These are phyloP conservation scores for Teratosphaeria nubilosa DNA, from an alignment of 2,329 filamentous ascomycete genomes.

Conservation along the genomic window DNA sequence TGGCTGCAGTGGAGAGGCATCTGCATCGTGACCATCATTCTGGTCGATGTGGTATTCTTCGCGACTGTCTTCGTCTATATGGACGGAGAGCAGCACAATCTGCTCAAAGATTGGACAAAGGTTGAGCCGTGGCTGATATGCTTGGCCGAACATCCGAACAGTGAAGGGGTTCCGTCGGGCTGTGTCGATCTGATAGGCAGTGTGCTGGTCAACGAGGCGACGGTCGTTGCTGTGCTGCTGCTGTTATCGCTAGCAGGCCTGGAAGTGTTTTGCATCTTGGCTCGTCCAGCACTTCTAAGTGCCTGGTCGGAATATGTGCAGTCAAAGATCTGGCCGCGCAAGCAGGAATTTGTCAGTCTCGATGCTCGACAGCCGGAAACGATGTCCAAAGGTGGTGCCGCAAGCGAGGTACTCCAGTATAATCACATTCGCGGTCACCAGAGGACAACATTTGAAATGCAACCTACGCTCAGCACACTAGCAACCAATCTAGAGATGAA, in stretches of 20 bases:
- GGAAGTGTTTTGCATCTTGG: slow-evolving; percentile 73
- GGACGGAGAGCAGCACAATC: slow-evolving; percentile 56
- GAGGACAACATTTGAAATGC: slow-evolving; percentile 25
- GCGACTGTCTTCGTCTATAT: slow-evolving; percentile 82
- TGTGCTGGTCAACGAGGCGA: slow-evolving; percentile 64
- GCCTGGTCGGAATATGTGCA: slow-evolving; percentile 66
- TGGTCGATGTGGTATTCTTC: slow-evolving; percentile 89
- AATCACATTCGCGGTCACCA: slow-evolving; percentile 17
- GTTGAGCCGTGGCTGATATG: slow-evolving; percentile 62
- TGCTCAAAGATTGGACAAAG: slow-evolving; percentile 45
- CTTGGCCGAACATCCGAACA: slow-evolving; percentile 46
- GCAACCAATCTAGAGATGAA: slow-evolving; percentile 10
- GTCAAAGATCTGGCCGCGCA: slow-evolving; percentile 36
- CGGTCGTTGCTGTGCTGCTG: slow-evolving; percentile 70
- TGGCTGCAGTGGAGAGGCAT: slow-evolving; percentile 92
- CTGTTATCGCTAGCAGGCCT: slow-evolving; percentile 73
- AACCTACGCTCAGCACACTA: slow-evolving; percentile 11
- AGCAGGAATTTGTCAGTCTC: slow-evolving; percentile 79
- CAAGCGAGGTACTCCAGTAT: slow-evolving; percentile 13
- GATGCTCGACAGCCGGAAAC: slow-evolving; percentile 46
- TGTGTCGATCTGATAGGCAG: slow-evolving; percentile 53
- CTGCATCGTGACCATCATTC: slow-evolving; percentile 77
- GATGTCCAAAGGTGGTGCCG: slow-evolving; percentile 12
- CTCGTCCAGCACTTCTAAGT: slow-evolving; percentile 71
- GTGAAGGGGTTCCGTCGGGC: slow-evolving; percentile 45